phyloP scores from a whole-genome alignment of 2,329 filamentous ascomycete genomes.

The Aspergillus sp. region DNA sequence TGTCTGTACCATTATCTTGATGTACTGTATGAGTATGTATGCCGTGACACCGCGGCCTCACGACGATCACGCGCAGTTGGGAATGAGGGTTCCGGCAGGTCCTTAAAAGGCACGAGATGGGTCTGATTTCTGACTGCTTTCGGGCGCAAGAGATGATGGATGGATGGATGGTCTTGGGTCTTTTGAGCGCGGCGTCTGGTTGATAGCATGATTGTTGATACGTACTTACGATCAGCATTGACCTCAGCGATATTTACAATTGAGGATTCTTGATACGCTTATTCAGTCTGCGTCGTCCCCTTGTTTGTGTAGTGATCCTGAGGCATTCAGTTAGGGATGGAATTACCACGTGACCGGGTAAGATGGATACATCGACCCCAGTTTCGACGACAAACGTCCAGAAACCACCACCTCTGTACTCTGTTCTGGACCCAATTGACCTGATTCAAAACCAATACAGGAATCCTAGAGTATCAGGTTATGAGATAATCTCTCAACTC shows the following conservation, averaged over 20 bases:
- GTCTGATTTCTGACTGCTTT: conserved; percentile 1
- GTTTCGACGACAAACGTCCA: too few relatives aligned
- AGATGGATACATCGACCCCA: not conserved
- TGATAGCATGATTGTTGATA: conserved; percentile 1
- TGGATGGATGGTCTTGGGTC: conserved; percentile 6
- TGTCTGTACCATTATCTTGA: conserved; percentile 28
- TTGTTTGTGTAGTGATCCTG: too few relatives aligned
- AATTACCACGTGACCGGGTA: not conserved
- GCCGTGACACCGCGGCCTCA: conserved; percentile 10
- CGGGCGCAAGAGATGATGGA: conserved; percentile 6
- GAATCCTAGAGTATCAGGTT: not conserved
- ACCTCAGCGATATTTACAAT: too few relatives aligned
- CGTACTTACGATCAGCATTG: not conserved
- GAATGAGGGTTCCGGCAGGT: not conserved
- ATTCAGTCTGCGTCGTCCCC: not conserved
- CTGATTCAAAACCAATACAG: not conserved
- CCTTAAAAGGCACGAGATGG: conserved; percentile 1
- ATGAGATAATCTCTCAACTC: not conserved
- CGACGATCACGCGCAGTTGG: conserved; percentile 12
- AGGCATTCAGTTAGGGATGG: too few relatives aligned
- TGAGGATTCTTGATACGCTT: not conserved
- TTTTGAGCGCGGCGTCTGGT: conserved; percentile 11
- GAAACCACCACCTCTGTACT: not conserved
- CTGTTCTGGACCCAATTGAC: not conserved
- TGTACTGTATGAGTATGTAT: conserved; percentile 26